Percentiles rank a stretch among this genome's conserved stretches.
These are phyloP conservation scores for Phytophthora fragariaefolia DNA, from an alignment of 352 stramenopile species.

Conservation along the genomic window DNA sequence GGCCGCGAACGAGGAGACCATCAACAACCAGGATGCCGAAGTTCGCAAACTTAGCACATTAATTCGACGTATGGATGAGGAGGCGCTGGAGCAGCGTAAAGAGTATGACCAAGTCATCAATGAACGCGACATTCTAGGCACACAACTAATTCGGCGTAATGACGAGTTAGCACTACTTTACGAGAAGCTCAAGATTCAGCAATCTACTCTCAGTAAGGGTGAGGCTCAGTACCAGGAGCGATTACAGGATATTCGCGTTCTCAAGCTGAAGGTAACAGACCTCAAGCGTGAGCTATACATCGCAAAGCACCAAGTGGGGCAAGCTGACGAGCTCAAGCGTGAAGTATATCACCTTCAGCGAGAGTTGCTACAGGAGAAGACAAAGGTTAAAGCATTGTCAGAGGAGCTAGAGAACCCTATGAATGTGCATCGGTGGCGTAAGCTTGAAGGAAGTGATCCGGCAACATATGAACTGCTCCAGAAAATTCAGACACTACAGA, in stretches of 20 bases:
- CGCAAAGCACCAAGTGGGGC: slow-evolving; percentile 87
- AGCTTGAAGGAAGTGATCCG: slow-evolving; percentile 96
- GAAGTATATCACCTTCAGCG: slow-evolving; percentile 92
- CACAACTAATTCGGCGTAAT: slow-evolving; percentile 96
- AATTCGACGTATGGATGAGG: slow-evolving; percentile 94
- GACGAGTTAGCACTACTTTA: slow-evolving; percentile 97
- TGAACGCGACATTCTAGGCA: slow-evolving; percentile 96
- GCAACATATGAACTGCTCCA: slow-evolving; percentile 96
- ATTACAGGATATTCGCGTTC: slow-evolving; percentile 93
- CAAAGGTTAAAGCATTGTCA: slow-evolving; percentile 96
- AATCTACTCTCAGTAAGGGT: slow-evolving; percentile 93
- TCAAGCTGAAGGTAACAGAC: slow-evolving; percentile 96
- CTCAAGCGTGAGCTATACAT: slow-evolving; percentile 93
- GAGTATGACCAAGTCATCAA: slow-evolving; percentile 97
- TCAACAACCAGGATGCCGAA: slow-evolving; percentile 95
- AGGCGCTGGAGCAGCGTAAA: slow-evolving; percentile 93
- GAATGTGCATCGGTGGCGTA: slow-evolving; percentile 97
- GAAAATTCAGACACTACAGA: slow-evolving; percentile 97
- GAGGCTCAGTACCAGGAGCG: slow-evolving; percentile 94
- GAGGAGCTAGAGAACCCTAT: slow-evolving; percentile 97
- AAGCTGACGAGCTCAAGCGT: slow-evolving; percentile 89
- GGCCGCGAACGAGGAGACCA: slow-evolving; percentile 90
- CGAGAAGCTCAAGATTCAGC: slow-evolving; percentile 98
- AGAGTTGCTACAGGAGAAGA: slow-evolving; percentile 95
- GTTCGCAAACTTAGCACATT: slow-evolving; percentile 93